These are phyloP conservation scores for Echites panduratus DNA, from an alignment of 257 asterid species.

Conservation along the genomic window DNA sequence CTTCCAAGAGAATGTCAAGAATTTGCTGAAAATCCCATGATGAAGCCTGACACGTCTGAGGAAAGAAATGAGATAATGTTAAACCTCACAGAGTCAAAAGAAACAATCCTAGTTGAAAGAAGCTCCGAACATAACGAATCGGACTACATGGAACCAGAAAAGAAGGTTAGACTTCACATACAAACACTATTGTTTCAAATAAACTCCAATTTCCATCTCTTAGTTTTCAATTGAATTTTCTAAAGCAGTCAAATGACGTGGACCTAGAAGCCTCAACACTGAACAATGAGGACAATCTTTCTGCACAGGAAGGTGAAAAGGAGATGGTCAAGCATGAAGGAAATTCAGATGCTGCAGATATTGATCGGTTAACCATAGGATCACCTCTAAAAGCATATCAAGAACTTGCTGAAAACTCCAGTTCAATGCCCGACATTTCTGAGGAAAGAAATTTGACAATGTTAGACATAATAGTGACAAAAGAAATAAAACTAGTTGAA, in stretches of 20 bases:
- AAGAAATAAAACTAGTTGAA: too few species aligned
- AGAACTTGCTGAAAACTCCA: neutral
- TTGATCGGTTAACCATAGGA: neutral
- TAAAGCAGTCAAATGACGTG: neutral
- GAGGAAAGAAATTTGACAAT: neutral
- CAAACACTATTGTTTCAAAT: neutral
- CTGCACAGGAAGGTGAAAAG: neutral
- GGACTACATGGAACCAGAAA: slow-evolving; percentile 2
- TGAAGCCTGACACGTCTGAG: neutral
- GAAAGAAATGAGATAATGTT: neutral
- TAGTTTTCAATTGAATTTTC: neutral
- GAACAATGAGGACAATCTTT: neutral
- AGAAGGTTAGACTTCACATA: slow-evolving; percentile 2
- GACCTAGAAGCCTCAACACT: neutral
- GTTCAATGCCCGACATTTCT: neutral
- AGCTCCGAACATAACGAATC: neutral
- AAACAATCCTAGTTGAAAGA: neutral
- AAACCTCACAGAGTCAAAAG: neutral
- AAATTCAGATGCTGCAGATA: neutral
- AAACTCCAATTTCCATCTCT: neutral
- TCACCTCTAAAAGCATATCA: neutral
- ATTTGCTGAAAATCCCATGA: neutral
- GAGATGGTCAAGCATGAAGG: neutral
- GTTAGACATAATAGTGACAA: too few species aligned
- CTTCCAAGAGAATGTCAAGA: neutral